phyloP scores from a whole-genome alignment of 2,329 filamentous ascomycete species.

The Stagonosporopsis cucurbitacearum region DNA sequence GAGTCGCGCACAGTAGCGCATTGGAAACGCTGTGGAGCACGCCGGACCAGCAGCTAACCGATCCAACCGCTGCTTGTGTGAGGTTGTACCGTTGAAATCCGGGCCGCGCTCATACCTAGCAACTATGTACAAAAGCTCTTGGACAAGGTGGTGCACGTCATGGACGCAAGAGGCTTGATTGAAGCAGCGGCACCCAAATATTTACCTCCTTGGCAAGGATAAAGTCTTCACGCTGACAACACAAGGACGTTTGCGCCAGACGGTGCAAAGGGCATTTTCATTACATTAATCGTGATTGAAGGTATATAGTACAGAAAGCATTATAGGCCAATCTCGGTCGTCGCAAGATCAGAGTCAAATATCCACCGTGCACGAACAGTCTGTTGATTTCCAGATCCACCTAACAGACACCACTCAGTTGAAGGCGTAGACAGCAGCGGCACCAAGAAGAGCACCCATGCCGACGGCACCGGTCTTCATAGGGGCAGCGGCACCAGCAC shows the following conservation, averaged over 20 bases:
- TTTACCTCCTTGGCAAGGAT: too few relatives aligned
- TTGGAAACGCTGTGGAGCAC: slow-evolving; percentile 1
- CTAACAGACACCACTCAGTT: slow-evolving; percentile 16
- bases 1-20: slow-evolving; percentile 5
- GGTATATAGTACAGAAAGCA: slow-evolving; percentile 6
- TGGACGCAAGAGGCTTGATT: neutral
- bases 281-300: neutral
- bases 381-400: neutral
- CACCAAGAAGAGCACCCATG: slow-evolving; percentile 56
- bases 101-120: neutral
- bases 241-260: neutral
- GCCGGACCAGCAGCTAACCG: neutral
- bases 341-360: too few relatives aligned
- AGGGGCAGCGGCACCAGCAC: slow-evolving; percentile 35
- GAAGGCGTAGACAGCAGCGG: slow-evolving; percentile 46
- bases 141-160: neutral
- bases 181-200: neutral
- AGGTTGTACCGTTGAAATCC: neutral
- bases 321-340: neutral
- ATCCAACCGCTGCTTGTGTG: neutral
- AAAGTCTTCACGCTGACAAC: neutral
- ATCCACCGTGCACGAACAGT: neutral
- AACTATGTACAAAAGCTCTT: neutral
- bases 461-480: slow-evolving; percentile 53
- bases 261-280: neutral